Conservation (phyloP, 1,139 yeast species). For the Meyerozyma carpophila region DNA sequence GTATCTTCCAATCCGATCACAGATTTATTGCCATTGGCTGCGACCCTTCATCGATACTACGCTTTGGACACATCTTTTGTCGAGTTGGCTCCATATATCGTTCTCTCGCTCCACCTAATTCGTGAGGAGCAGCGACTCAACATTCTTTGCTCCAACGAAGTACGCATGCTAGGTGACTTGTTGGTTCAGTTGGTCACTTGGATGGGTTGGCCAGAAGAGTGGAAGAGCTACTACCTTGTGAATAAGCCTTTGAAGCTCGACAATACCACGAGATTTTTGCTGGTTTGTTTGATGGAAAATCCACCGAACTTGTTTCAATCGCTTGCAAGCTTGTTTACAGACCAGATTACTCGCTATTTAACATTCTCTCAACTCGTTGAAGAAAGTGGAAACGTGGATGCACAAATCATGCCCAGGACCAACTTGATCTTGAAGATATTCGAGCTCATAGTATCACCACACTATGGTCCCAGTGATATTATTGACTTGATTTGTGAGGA, state of each 20-base stretch:
- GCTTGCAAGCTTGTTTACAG: conserved; percentile 45
- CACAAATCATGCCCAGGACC: conserved; percentile 59
- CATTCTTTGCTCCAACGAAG: conserved; percentile 32
- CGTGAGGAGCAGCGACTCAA: conserved; percentile 72
- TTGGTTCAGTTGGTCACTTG: conserved; percentile 58
- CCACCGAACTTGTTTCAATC: conserved; percentile 59
- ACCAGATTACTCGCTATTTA: conserved; percentile 46
- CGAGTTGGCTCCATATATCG: conserved; percentile 56
- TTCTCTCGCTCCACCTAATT: conserved; percentile 65
- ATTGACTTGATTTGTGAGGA: conserved; percentile 56
- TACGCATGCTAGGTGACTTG: conserved; percentile 42
- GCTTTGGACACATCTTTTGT: conserved; percentile 29
- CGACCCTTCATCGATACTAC: conserved; percentile 19
- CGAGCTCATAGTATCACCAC: conserved; percentile 55
- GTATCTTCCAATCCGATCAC: conserved; percentile 32
- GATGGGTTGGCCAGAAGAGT: conserved; percentile 71
- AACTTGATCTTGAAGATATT: conserved; percentile 52
- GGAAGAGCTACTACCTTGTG: conserved; percentile 53
- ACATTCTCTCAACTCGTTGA: conserved; percentile 66
- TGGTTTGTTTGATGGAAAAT: conserved; percentile 34
- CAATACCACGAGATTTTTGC: conserved; percentile 26
- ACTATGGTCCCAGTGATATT: conserved; percentile 46
- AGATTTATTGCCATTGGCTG: conserved; percentile 32
- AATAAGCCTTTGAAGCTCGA: conserved; percentile 25
- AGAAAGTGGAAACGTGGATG: conserved; percentile 59